Evolutionary conservation across 345 rosid genomes (phyloP).

Genomic region (Pistacia integerrima): DNA sequence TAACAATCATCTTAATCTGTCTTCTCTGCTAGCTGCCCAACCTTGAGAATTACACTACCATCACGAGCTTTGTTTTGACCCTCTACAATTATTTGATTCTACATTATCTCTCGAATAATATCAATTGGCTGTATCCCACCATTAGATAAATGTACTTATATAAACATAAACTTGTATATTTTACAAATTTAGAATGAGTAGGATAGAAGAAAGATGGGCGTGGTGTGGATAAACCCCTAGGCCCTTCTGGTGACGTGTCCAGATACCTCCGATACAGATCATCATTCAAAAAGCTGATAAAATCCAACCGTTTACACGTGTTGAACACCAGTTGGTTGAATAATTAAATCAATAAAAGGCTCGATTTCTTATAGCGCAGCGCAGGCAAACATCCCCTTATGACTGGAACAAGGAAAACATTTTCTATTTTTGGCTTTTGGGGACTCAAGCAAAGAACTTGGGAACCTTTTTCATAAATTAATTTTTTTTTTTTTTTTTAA

Average conservation of each 20-base stretch:
- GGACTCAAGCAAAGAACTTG: constrained; percentile 19
- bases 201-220: too few relatives aligned
- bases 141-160: too few relatives aligned
- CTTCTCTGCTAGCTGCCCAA: too few relatives aligned
- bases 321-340: not conserved
- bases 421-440: not conserved
- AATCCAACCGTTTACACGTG: constrained; percentile 13
- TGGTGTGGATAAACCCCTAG: not conserved
- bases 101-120: too few relatives aligned
- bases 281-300: not conserved
- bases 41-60: too few relatives aligned
- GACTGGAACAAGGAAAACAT: not conserved
- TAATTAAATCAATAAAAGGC: not conserved
- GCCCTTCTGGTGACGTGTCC: not conserved
- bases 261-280: not conserved
- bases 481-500: not conserved
- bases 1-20: too few relatives aligned
- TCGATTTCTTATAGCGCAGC: constrained; percentile 8
- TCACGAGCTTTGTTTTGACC: too few relatives aligned
- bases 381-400: constrained; percentile 29
- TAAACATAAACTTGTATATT: too few relatives aligned
- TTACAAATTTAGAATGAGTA: not conserved
- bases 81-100: too few relatives aligned
- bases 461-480: not conserved
- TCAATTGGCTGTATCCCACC: too few relatives aligned